Evolutionary conservation across 208 protist genomes (phyloP), one percentile per base, ranked within the genome.

Genomic region (Leishmania guyanensis): DNA sequence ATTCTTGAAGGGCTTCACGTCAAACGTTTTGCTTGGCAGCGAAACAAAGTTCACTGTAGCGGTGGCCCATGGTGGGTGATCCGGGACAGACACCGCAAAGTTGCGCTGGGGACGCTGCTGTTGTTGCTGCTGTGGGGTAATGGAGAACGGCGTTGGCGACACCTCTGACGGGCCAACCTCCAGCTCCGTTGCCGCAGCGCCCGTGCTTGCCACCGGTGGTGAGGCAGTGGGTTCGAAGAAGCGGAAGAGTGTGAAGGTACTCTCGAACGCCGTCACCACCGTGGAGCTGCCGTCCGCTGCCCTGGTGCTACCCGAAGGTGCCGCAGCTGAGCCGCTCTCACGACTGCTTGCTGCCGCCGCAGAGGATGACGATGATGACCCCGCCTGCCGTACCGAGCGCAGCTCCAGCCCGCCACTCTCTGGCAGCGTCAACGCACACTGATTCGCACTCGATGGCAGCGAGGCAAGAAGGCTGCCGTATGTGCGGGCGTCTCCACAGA

Each of bases 1-100:
- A 16, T 78, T 77, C 75, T 92, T 90, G 60, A 95, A 80, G 22
- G 92, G 89, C 82, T 91, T 92, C 66, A 89, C 77, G 20, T 95
- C 92, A 65, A 92, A 77, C 10, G 86, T 75, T 81, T 95, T 95
- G 10, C 86, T 80, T 5, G 91, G 91, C 10, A 95, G 85, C 20
- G 51, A 53, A 26, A 81, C 33, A 62, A 75, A 86, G 26, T 29
- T 26, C 16, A 46, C 29, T 62, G 76, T 79, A 0, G 29, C 50
- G 39, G 76, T 79, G 50, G 76, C 58, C n/a, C 46, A 33, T 36
- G 46, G 10, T 17, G 64, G 39, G 20, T 6, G 33, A 20, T 14
- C 36, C n/a, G 46, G 69, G 51, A 20, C 17, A 12, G 58, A 26
- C 33, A 53, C 17, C 66, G 26, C 33, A 39, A 22, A 71, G 39